Conservation (phyloP, 2,329 filamentous ascomycete species). For the Aphanoascus verrucosus region DNA sequence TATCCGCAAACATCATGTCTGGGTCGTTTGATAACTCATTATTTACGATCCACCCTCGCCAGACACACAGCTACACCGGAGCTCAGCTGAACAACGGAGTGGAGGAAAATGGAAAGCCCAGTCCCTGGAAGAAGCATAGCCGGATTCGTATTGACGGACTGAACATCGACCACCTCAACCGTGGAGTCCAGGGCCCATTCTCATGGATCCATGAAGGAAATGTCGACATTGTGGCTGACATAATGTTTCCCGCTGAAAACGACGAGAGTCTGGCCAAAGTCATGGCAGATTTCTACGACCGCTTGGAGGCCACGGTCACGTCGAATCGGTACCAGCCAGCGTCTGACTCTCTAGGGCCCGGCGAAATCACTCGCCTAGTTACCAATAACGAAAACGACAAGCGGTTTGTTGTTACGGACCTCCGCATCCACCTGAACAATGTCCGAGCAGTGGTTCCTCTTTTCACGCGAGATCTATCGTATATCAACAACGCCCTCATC, state of each 20-base stretch:
- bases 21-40: slow-evolving; percentile 91
- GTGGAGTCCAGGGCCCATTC: slow-evolving; percentile 84
- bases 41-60: slow-evolving; percentile 91
- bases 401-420: slow-evolving; percentile 81
- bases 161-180: slow-evolving; percentile 91
- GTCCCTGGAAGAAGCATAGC: slow-evolving; percentile 90
- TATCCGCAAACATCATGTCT: slow-evolving; percentile 91
- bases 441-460: slow-evolving; percentile 86
- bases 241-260: slow-evolving; percentile 82
- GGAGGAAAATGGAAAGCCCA: slow-evolving; percentile 53
- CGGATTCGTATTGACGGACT: slow-evolving; percentile 84
- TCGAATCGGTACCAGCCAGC: slow-evolving; percentile 52
- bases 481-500: slow-evolving; percentile 90
- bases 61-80: slow-evolving; percentile 69
- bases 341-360: background rate
- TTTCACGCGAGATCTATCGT: slow-evolving; percentile 83
- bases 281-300: slow-evolving; percentile 94
- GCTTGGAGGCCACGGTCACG: slow-evolving; percentile 82
- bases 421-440: slow-evolving; percentile 90
- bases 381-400: slow-evolving; percentile 46
- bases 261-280: slow-evolving; percentile 87
- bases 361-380: background rate
- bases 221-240: slow-evolving; percentile 89
- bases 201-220: slow-evolving; percentile 97
- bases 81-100: slow-evolving; percentile 47